A percentile compares a stretch with the other conserved stretches of the same genome.
Conservation (phyloP, 2,329 filamentous ascomycete genomes). For the Colletotrichum endophyticum region DNA sequence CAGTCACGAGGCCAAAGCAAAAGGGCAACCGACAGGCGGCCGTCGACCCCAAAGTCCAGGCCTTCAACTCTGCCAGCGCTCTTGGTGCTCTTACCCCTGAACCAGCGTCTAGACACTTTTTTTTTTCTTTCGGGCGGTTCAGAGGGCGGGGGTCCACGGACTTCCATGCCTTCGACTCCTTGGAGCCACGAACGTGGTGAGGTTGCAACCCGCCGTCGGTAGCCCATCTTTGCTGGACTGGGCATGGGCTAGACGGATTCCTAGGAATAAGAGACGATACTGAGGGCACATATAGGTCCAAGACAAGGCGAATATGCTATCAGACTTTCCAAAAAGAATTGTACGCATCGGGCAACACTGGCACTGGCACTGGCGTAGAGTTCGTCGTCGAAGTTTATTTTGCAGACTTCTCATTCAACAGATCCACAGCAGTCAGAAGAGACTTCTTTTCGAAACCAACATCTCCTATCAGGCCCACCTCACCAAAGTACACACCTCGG, state of each 20-base stretch:
- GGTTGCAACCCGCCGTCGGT: conserved; percentile 19
- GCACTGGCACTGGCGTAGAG: neutral
- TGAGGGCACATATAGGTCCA: conserved; percentile 6
- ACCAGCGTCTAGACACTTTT: neutral
- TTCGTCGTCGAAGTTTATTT: neutral
- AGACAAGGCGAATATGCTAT: neutral
- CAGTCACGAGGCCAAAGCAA: neutral
- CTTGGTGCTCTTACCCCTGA: neutral
- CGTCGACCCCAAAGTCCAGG: neutral
- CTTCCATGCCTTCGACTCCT: neutral
- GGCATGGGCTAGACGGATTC: neutral
- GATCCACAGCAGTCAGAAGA: neutral
- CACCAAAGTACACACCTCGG: neutral
- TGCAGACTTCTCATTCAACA: neutral
- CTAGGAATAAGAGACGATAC: neutral
- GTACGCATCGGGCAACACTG: neutral
- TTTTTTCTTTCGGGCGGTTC: neutral
- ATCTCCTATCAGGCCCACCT: neutral
- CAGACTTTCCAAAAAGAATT: neutral
- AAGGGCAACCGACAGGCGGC: neutral
- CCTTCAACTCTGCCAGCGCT: neutral
- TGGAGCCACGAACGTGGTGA: conserved; percentile 19
- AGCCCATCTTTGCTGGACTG: conserved; percentile 15
- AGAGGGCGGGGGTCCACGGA: neutral
- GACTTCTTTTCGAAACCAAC: neutral